Percentiles rank a stretch among this genome's conserved stretches.
These are phyloP conservation scores for Zygoascus hellenicus DNA, from an alignment of 1,139 yeast species.

Conservation along the genomic window DNA sequence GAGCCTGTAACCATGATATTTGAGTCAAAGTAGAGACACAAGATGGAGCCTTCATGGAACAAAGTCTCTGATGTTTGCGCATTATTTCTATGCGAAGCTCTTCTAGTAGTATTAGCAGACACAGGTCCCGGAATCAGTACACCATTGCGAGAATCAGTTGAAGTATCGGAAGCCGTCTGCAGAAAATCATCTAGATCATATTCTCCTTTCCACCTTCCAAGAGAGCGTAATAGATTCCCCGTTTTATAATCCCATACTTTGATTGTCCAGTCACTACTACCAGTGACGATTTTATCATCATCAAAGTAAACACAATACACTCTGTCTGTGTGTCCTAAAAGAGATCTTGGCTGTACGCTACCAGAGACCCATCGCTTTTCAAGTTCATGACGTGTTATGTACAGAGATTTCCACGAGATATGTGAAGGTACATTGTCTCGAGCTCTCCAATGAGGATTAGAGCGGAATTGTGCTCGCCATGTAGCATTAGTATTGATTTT, in stretches of 20 bases:
- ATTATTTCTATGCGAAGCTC: not conserved
- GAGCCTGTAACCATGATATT: conserved; percentile 35
- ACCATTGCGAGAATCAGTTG: not conserved
- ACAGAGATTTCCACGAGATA: conserved; percentile 27
- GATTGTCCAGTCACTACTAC: conserved; percentile 34
- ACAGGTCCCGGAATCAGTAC: not conserved
- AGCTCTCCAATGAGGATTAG: conserved; percentile 20
- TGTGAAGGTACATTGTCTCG: conserved; percentile 13
- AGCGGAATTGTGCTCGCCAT: conserved; percentile 26
- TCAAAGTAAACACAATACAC: conserved; percentile 37
- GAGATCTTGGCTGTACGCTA: conserved; percentile 20
- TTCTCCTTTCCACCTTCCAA: conserved; percentile 18
- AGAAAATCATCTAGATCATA: conserved; percentile 2
- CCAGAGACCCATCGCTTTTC: conserved; percentile 31
- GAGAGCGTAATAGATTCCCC: conserved; percentile 24
- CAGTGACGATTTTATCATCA: conserved; percentile 31
- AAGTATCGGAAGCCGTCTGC: not conserved
- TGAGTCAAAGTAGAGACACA: conserved; percentile 33
- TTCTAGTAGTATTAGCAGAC: conserved; percentile 5
- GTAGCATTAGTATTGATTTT: conserved; percentile 22
- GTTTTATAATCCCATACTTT: conserved; percentile 32
- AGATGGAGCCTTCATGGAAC: conserved; percentile 32
- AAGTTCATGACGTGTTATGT: conserved; percentile 24
- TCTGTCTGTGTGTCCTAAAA: conserved; percentile 34
- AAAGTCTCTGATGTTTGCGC: conserved; percentile 9